A percentile compares a stretch with the other conserved stretches of the same genome.
Evolutionary conservation across 1,284 basidiomycete species (phyloP).

Genomic region (Blastosporella zonata): DNA sequence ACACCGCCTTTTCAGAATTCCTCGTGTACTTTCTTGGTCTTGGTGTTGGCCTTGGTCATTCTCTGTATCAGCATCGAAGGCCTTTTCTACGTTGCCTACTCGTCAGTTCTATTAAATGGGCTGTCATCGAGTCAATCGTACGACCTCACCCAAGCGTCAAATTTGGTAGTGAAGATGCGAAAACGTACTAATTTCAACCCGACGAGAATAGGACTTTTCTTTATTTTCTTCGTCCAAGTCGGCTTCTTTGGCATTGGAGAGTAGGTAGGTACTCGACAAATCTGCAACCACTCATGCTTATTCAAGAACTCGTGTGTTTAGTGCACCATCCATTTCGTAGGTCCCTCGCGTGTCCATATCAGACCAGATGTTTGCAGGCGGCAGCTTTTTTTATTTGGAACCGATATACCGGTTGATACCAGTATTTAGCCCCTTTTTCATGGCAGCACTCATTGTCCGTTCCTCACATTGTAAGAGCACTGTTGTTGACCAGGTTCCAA

Average conservation of each 20-base stretch:
- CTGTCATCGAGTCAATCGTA: constrained; percentile 57
- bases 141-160: constrained; percentile 27
- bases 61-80: constrained; percentile 84
- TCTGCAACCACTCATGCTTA: not conserved
- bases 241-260: constrained; percentile 90
- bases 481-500: too few relatives aligned
- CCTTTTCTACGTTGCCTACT: constrained; percentile 75
- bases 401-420: constrained; percentile 89
- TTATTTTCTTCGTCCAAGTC: constrained; percentile 85
- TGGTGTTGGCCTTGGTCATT: constrained; percentile 74
- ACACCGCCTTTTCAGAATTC: constrained; percentile 46
- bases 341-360: constrained; percentile 27
- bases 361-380: not conserved
- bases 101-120: constrained; percentile 68
- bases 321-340: constrained; percentile 85
- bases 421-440: constrained; percentile 84
- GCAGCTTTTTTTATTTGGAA: constrained; percentile 83
- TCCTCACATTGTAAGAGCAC: too few relatives aligned
- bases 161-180: constrained; percentile 1
- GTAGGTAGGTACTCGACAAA: constrained; percentile 43
- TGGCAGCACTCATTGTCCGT: constrained; percentile 69
- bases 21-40: constrained; percentile 69
- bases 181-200: constrained; percentile 45
- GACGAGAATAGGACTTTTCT: constrained; percentile 82
- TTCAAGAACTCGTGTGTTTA: constrained; percentile 26